Evolutionary conservation across 495 filamentous ascomycete species (phyloP).

Genomic region (Penicillium daleae): DNA sequence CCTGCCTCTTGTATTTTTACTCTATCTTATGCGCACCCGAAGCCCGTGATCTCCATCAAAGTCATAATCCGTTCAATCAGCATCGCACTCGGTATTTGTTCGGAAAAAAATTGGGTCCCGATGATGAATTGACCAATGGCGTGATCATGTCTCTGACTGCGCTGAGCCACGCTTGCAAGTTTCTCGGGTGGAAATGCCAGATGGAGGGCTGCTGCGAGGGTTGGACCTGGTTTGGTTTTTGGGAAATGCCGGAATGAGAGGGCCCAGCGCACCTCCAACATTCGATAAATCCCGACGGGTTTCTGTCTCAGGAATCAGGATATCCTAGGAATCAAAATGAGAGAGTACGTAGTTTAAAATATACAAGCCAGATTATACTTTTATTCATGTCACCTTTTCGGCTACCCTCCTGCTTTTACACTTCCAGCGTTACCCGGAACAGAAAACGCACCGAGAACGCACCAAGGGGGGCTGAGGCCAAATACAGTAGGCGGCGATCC

Average conservation of each 20-base stretch:
- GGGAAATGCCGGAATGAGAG: conserved; percentile 9
- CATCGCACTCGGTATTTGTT: conserved; percentile 36
- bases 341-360: background rate
- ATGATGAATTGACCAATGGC: conserved; percentile 18
- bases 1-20: background rate
- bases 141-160: conserved; percentile 16
- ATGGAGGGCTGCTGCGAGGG: conserved; percentile 4
- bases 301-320: background rate
- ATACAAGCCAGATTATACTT: background rate
- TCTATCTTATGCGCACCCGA: background rate
- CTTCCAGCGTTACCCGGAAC: conserved; percentile 21
- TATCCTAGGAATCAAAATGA: background rate
- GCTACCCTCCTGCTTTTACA: conserved; percentile 10
- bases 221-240: background rate
- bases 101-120: conserved; percentile 35
- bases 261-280: conserved; percentile 10
- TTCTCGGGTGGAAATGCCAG: conserved; percentile 28
- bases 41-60: conserved; percentile 2
- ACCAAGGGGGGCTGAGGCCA: conserved; percentile 24
- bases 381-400: background rate
- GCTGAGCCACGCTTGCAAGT: conserved; percentile 13
- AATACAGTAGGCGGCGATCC: conserved; percentile 34
- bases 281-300: conserved; percentile 19
- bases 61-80: background rate
- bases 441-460: conserved; percentile 26